Percentiles rank a stretch among this genome's conserved stretches.
These are phyloP conservation scores for Metschnikowia chrysomelidarum DNA, from an alignment of 805 yeast genomes.

Conservation along the genomic window DNA sequence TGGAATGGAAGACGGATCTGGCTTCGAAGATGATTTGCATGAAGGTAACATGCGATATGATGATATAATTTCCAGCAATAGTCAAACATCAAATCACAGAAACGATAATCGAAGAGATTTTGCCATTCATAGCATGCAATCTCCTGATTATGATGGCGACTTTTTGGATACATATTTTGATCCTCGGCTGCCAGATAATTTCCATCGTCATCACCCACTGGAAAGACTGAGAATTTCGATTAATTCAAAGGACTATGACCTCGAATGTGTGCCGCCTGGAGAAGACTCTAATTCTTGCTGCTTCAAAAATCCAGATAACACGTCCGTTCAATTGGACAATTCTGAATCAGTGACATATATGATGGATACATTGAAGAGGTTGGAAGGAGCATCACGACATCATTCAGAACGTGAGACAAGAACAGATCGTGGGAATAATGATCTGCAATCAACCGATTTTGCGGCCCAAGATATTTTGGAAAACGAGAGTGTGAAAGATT, in stretches of 20 bases:
- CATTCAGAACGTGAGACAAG: no score
- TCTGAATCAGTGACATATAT: conserved; percentile 6
- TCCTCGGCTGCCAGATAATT: conserved; percentile 7
- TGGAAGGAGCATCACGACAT: conserved; percentile 4
- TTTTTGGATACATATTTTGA: conserved; percentile 19
- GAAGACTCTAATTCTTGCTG: no score
- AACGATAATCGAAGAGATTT: background rate
- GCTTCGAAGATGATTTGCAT: conserved; percentile 19
- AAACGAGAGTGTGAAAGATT: no score
- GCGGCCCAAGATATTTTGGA: no score
- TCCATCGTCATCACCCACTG: no score
- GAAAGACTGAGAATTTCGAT: no score
- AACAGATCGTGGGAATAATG: no score
- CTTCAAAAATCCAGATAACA: no score
- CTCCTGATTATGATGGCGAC: conserved; percentile 18
- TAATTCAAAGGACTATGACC: no score
- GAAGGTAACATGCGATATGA: conserved; percentile 13
- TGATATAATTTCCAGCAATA: conserved; percentile 23
- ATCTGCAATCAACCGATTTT: no score
- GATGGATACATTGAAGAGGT: conserved; percentile 9
- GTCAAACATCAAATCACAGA: background rate
- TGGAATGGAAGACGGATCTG: conserved; percentile 31
- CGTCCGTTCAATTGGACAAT: no score
- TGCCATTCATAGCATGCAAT: conserved; percentile 1
- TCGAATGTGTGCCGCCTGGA: no score